Conservation (phyloP, 2,329 filamentous ascomycete species). For the Xylariaceae sp. region DNA sequence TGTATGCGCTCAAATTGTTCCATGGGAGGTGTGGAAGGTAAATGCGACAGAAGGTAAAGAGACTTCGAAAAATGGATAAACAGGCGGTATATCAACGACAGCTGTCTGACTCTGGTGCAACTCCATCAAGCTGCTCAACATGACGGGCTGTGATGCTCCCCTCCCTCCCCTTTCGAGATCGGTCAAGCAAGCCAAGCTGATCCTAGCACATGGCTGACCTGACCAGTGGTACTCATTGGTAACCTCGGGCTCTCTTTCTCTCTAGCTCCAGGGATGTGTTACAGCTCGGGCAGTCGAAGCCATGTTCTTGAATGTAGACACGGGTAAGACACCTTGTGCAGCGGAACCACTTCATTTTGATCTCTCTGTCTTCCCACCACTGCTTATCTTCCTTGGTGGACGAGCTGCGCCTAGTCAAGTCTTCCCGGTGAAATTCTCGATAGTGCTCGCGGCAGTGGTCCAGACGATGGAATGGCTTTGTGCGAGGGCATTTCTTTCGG, state of each 20-base stretch:
- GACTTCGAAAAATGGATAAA: no score
- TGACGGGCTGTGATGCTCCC: no score
- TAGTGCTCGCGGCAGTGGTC: slow-evolving; percentile 58
- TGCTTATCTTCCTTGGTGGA: slow-evolving; percentile 28
- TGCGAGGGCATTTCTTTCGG: slow-evolving; percentile 46
- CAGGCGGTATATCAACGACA: no score
- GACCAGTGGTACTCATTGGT: not conserved
- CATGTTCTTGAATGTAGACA: slow-evolving; percentile 37
- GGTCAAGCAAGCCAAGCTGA: no score
- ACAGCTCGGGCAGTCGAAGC: slow-evolving; percentile 46
- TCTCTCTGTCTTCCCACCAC: slow-evolving; percentile 39
- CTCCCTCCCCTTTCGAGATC: no score
- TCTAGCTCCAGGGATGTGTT: slow-evolving; percentile 43
- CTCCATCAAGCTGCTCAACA: no score
- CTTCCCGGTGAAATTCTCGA: slow-evolving; percentile 52
- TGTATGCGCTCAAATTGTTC: no score
- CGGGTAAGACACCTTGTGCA: slow-evolving; percentile 50
- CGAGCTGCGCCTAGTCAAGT: slow-evolving; percentile 29
- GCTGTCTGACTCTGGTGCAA: no score
- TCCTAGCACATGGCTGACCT: not conserved
- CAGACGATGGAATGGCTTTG: slow-evolving; percentile 46
- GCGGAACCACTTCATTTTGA: slow-evolving; percentile 47
- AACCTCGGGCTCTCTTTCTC: slow-evolving; percentile 24
- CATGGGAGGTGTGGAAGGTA: no score
- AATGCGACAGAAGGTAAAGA: no score